Conservation (phyloP, 1,284 basidiomycete species). For the Trichosporon ovoides region DNA sequence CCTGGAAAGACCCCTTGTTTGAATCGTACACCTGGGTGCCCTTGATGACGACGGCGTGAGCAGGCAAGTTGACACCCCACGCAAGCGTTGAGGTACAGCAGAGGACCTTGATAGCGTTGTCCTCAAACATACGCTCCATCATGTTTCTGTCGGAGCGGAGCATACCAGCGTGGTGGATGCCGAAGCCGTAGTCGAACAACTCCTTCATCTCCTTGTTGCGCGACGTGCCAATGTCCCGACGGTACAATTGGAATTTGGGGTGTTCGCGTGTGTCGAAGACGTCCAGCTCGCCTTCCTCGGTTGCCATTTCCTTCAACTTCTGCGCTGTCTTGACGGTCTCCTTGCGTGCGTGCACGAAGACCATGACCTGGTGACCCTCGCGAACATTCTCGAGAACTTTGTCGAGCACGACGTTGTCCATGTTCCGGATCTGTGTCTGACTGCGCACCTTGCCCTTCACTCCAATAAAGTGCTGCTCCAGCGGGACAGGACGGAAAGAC, state of each 20-base stretch:
- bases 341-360: constrained; percentile 97
- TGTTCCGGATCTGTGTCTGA: constrained; percentile 68
- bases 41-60: constrained; percentile 97
- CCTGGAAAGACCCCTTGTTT: constrained; percentile 78
- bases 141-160: constrained; percentile 87
- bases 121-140: constrained; percentile 92
- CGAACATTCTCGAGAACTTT: constrained; percentile 69
- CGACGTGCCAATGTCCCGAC: constrained; percentile 70
- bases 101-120: constrained; percentile 84
- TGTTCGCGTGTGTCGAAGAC: constrained; percentile 76
- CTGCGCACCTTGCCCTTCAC: constrained; percentile 87
- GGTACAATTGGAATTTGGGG: constrained; percentile 69
- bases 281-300: constrained; percentile 66
- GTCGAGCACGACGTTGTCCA: constrained; percentile 85
- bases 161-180: constrained; percentile 99
- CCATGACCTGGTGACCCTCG: constrained; percentile 97
- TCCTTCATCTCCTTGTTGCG: constrained; percentile 94
- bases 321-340: constrained; percentile 94
- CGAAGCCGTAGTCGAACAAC: constrained; percentile 87
- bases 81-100: constrained; percentile 98
- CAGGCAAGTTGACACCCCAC: constrained; percentile 99
- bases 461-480: constrained; percentile 97
- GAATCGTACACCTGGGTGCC: constrained; percentile 96
- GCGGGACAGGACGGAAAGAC: constrained; percentile 91
- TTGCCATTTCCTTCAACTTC: constrained; percentile 75